Evolutionary conservation across 805 yeast species (phyloP).

Genomic region (Metschnikowia bowlesiae): DNA sequence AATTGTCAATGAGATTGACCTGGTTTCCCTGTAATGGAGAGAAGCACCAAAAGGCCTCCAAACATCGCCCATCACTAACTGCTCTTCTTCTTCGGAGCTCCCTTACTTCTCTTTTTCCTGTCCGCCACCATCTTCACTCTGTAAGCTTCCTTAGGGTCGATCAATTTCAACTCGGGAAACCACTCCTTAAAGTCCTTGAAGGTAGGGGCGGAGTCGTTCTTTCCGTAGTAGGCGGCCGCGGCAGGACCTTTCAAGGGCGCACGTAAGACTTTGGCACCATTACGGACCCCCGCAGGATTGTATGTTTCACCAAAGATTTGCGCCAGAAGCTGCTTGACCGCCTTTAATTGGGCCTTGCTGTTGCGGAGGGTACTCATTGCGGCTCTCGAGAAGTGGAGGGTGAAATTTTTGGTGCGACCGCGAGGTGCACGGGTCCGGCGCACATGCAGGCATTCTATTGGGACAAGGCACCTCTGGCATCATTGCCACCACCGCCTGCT

Average conservation of each 20-base stretch:
- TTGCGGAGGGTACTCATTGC: neutral
- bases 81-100: constrained; percentile 73
- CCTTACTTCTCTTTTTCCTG: constrained; percentile 82
- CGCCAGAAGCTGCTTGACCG: constrained; percentile 57
- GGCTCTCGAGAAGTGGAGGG: neutral
- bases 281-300: constrained; percentile 62
- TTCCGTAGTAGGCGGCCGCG: constrained; percentile 67
- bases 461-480: too few relatives aligned
- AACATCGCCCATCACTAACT: constrained; percentile 8
- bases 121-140: constrained; percentile 58
- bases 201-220: constrained; percentile 59
- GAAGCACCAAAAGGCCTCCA: too few relatives aligned
- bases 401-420: neutral
- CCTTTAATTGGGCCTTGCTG: constrained; percentile 42
- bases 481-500: too few relatives aligned
- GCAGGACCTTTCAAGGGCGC: constrained; percentile 69
- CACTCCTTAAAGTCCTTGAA: constrained; percentile 55
- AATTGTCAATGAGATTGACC: too few relatives aligned
- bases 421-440: neutral
- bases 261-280: constrained; percentile 67
- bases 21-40: too few relatives aligned
- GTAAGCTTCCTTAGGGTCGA: constrained; percentile 66
- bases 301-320: constrained; percentile 65
- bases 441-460: neutral
- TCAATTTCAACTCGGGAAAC: constrained; percentile 48